Conservation (phyloP, 1,284 basidiomycete genomes). For the Bjerkandera adusta region DNA sequence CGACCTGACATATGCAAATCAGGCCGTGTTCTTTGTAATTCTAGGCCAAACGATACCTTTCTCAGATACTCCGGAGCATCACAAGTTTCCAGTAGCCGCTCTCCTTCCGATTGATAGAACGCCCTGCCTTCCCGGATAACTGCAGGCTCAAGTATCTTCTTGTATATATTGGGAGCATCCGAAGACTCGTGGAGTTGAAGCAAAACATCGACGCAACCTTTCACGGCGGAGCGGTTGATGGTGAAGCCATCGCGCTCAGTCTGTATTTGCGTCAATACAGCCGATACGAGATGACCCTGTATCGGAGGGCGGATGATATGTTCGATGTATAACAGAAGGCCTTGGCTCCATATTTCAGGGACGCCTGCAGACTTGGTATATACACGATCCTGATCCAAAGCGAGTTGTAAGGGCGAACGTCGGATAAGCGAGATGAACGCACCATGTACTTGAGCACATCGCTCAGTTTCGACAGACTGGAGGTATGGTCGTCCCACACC, state of each 20-base stretch:
- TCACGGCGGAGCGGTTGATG: slow-evolving; percentile 90
- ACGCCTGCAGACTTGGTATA: slow-evolving; percentile 73
- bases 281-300: slow-evolving; percentile 77
- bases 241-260: slow-evolving; percentile 90
- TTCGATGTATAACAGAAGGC: slow-evolving; percentile 81
- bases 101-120: slow-evolving; percentile 83
- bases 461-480: slow-evolving; percentile 86
- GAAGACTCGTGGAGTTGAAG: slow-evolving; percentile 59
- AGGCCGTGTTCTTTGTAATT: slow-evolving; percentile 12
- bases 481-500: slow-evolving; percentile 94
- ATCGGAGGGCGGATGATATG: slow-evolving; percentile 86
- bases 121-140: slow-evolving; percentile 76
- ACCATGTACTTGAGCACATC: slow-evolving; percentile 98
- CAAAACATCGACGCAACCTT: slow-evolving; percentile 89
- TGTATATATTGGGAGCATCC: slow-evolving; percentile 71
- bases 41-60: slow-evolving; percentile 54
- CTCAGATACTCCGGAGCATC: slow-evolving; percentile 84
- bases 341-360: slow-evolving; percentile 82
- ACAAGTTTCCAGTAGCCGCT: slow-evolving; percentile 67
- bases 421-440: slow-evolving; percentile 24
- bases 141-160: slow-evolving; percentile 81
- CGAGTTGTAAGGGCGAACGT: slow-evolving; percentile 5
- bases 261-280: slow-evolving; percentile 85
- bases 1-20: slow-evolving; percentile 56
- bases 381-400: slow-evolving; percentile 76